These are phyloP conservation scores for Pontederia paniculata DNA, from an alignment of 176 grass and related monocot species.

Conservation along the genomic window DNA sequence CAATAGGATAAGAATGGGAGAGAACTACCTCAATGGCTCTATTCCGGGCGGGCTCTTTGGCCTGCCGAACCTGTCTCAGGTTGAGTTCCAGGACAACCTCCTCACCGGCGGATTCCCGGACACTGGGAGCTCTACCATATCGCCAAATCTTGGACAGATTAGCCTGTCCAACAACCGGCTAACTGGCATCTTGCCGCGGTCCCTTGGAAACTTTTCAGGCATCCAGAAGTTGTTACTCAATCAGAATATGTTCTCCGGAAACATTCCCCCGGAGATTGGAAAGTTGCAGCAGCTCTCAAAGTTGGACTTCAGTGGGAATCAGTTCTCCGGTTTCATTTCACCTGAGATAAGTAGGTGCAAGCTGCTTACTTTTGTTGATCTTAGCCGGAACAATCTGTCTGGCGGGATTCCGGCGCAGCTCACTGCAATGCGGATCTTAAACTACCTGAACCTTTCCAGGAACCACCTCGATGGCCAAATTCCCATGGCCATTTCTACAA, in stretches of 20 bases:
- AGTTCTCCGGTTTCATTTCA: conserved; percentile 14
- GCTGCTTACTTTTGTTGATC: conserved; percentile 6
- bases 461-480: conserved; percentile 24
- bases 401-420: conserved; percentile 18
- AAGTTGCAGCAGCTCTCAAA: conserved; percentile 16
- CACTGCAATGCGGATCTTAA: conserved; percentile 13
- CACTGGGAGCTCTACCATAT: not conserved
- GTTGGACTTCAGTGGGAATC: conserved; percentile 13
- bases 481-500: conserved; percentile 6
- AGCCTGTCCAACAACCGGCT: conserved; percentile 12
- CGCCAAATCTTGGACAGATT: not conserved
- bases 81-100: conserved; percentile 6
- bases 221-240: conserved; percentile 3
- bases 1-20: not conserved
- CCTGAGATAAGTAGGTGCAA: conserved; percentile 1
- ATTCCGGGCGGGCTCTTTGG: not conserved
- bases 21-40: not conserved
- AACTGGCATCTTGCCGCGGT: conserved; percentile 4
- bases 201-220: conserved; percentile 19
- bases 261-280: conserved; percentile 19
- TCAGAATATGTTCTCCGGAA: conserved; percentile 15
- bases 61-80: not conserved
- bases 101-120: not conserved
- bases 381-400: conserved; percentile 17
- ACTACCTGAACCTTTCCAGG: conserved; percentile 1